These are phyloP conservation scores for Dendrocalamus latiflorus DNA, from an alignment of 202 grass and related monocot genomes.

Conservation along the genomic window DNA sequence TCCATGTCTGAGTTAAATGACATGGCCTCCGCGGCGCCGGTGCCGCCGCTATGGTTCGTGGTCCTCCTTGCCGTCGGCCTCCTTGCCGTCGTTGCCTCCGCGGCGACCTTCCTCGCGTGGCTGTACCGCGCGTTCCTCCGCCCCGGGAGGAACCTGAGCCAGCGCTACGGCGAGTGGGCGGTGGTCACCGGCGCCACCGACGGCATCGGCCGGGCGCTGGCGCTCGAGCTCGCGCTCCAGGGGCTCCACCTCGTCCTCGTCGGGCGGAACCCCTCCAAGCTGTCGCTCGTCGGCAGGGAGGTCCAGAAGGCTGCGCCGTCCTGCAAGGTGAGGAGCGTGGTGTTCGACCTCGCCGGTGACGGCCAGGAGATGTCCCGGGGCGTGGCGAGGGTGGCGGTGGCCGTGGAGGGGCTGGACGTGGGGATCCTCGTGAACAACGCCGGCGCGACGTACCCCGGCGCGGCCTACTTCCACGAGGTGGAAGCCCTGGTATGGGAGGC, in stretches of 20 bases:
- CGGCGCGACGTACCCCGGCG: conserved; percentile 64
- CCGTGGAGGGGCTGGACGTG: conserved; percentile 48
- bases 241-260: conserved; percentile 60
- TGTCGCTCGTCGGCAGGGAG: conserved; percentile 40
- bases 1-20: background rate
- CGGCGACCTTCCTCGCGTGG: conserved; percentile 39
- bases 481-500: conserved; percentile 26
- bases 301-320: background rate
- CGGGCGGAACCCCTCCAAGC: conserved; percentile 57
- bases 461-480: conserved; percentile 75
- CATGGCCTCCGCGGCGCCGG: background rate
- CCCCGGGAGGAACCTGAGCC: conserved; percentile 16
- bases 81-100: background rate
- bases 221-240: conserved; percentile 47
- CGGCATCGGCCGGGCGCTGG: conserved; percentile 64
- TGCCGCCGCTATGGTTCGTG: conserved; percentile 37
- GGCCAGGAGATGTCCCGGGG: conserved; percentile 22
- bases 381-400: conserved; percentile 13
- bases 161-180: conserved; percentile 55
- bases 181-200: conserved; percentile 74
- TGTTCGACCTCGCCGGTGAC: conserved; percentile 50
- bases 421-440: conserved; percentile 75
- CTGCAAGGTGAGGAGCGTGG: conserved; percentile 42
- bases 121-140: conserved; percentile 47
- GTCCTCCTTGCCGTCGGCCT: conserved; percentile 37